These are phyloP conservation scores for Papilionanthe hybrid DNA, from an alignment of 116 monocot genomes.

Conservation along the genomic window DNA sequence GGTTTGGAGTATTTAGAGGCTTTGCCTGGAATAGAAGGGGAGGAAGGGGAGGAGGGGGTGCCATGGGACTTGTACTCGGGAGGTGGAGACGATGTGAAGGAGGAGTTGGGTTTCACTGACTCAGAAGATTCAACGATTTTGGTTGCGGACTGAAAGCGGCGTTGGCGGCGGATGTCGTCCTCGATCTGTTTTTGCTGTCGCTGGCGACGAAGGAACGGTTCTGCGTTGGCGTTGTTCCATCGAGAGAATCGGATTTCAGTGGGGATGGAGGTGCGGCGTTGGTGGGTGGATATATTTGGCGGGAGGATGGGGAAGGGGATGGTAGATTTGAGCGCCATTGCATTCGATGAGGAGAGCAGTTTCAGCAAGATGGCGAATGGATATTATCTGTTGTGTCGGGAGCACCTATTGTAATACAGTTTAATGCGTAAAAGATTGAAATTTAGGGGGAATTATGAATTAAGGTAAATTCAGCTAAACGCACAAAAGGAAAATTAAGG, in stretches of 20 bases:
- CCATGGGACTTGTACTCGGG: conserved; percentile 42
- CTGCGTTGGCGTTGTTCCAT: conserved; percentile 94
- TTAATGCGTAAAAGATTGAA: too few species aligned
- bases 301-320: conserved; percentile 32
- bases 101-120: not conserved
- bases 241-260: conserved; percentile 71
- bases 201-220: conserved; percentile 66
- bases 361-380: too few species aligned
- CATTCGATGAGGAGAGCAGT: too few species aligned
- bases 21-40: conserved; percentile 63
- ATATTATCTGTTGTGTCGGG: too few species aligned
- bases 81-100: conserved; percentile 9
- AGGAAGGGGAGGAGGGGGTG: conserved; percentile 76
- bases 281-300: conserved; percentile 3
- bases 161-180: conserved; percentile 68
- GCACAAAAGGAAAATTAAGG: too few species aligned
- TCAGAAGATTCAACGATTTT: conserved; percentile 21
- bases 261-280: conserved; percentile 21
- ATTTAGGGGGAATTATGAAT: too few species aligned
- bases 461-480: too few species aligned
- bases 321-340: conserved; percentile 31
- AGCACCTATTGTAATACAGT: too few species aligned
- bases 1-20: conserved; percentile 78
- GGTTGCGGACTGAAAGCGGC: conserved; percentile 46
- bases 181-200: conserved; percentile 67